Evolutionary conservation across 1,284 basidiomycete genomes (phyloP).

Genomic region (Lentinula novae-zelandiae): DNA sequence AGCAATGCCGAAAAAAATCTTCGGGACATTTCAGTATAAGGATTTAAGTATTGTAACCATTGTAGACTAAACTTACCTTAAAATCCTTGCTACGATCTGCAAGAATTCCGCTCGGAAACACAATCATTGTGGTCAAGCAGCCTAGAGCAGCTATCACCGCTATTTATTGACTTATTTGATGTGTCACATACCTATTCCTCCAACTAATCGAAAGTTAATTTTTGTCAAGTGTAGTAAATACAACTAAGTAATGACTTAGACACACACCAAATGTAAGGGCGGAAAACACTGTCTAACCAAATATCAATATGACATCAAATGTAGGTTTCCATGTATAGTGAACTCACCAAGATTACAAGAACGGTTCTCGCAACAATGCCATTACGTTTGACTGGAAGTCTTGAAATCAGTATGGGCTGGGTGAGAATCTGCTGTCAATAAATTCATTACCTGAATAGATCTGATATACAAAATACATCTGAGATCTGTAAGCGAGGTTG

Average conservation of each 20-base stretch:
- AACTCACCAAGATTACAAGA: constrained; percentile 18
- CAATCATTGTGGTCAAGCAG: constrained; percentile 27
- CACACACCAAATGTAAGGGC: constrained; percentile 21
- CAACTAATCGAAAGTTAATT: constrained; percentile 10
- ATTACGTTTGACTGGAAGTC: constrained; percentile 20
- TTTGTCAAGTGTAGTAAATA: background rate
- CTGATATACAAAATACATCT: constrained; percentile 39
- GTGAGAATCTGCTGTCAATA: background rate
- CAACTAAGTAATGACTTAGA: background rate
- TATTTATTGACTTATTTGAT: background rate
- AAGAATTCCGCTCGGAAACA: constrained; percentile 26
- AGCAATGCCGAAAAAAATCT: constrained; percentile 38
- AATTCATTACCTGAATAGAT: constrained; percentile 24
- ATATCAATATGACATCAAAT: background rate
- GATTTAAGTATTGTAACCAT: background rate
- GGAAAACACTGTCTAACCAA: constrained; percentile 16
- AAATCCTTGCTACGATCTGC: constrained; percentile 26
- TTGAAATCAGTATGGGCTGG: background rate
- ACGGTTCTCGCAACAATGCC: constrained; percentile 20
- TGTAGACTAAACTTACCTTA: constrained; percentile 21
- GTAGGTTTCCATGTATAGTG: background rate
- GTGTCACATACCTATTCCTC: constrained; percentile 19
- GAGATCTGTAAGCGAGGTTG: constrained; percentile 27
- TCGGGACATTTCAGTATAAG: background rate
- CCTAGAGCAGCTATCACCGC: constrained; percentile 11